phyloP scores from a whole-genome alignment of 257 asterid species.

The Oldenlandia corymbosa region DNA sequence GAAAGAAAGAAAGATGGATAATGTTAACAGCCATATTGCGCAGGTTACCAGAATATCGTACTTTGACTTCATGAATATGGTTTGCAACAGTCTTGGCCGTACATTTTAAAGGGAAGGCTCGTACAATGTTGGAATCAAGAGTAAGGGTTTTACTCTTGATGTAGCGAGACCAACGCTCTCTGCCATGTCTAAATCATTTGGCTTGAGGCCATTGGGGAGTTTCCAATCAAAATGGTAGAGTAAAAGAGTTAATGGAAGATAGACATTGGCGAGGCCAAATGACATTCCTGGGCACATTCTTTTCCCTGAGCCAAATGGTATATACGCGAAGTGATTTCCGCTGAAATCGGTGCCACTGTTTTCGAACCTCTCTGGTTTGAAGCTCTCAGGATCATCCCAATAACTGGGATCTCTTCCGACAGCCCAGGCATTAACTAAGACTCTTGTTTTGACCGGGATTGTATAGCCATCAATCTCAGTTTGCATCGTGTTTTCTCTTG shows the following conservation, averaged over 20 bases:
- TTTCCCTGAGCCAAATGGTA: constrained; percentile 37
- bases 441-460: background rate
- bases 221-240: background rate
- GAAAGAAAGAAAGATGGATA: too few relatives aligned
- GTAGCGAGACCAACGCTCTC: constrained; percentile 6
- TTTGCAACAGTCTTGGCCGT: too few relatives aligned
- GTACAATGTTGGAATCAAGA: background rate
- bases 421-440: constrained; percentile 14
- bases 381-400: constrained; percentile 18
- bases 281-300: too few relatives aligned
- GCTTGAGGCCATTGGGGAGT: too few relatives aligned
- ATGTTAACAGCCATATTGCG: too few relatives aligned
- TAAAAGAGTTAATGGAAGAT: background rate
- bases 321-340: constrained; percentile 21
- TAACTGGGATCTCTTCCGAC: constrained; percentile 19
- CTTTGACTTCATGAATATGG: too few relatives aligned
- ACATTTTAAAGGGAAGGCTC: background rate
- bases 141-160: background rate
- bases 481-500: constrained; percentile 17
- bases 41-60: too few relatives aligned
- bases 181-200: constrained; percentile 15
- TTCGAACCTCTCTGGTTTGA: too few relatives aligned
- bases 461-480: constrained; percentile 10
- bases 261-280: too few relatives aligned
- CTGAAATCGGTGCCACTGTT: constrained; percentile 9